Percentiles rank a stretch among this genome's conserved stretches.
Conservation (phyloP, 2,329 filamentous ascomycete genomes). For the Alternaria arbusti region DNA sequence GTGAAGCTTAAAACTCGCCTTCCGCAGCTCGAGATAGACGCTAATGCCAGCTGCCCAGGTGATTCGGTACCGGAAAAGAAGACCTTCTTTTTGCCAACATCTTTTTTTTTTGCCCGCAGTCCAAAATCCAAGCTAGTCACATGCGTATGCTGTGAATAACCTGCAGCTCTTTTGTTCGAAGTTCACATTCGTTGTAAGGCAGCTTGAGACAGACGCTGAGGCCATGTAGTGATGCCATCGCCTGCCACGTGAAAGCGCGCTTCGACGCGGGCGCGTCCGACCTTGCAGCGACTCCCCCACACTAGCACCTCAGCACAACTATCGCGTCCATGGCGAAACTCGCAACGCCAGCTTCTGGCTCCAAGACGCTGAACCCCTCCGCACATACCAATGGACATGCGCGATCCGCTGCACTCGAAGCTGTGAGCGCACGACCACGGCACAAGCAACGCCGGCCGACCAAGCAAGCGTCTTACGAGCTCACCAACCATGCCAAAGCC, state of each 20-base stretch:
- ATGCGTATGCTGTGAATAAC: too few species aligned
- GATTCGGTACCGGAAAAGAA: too few species aligned
- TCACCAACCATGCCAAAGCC: constrained; percentile 45
- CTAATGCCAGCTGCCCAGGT: too few species aligned
- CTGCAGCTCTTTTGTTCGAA: too few species aligned
- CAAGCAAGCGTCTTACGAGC: constrained; percentile 42
- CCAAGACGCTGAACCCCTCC: neutral
- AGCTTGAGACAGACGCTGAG: neutral
- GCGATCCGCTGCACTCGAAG: constrained; percentile 26
- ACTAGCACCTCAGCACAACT: neutral
- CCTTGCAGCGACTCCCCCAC: neutral
- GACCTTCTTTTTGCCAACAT: too few species aligned
- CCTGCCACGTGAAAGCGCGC: constrained; percentile 4
- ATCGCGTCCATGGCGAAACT: constrained; percentile 5
- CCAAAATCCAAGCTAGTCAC: too few species aligned
- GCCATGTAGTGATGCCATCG: neutral
- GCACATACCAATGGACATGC: neutral
- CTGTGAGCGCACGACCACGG: constrained; percentile 32
- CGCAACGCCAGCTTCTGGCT: neutral
- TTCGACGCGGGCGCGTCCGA: neutral
- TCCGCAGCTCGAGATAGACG: too few species aligned
- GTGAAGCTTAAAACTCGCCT: neutral
- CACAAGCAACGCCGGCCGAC: constrained; percentile 37
- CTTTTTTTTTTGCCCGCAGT: too few species aligned
- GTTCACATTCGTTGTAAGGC: too few species aligned